Base-by-base conservation (phyloP, 768 basidiomycete species). In the Mycena leptocephala region DNA sequence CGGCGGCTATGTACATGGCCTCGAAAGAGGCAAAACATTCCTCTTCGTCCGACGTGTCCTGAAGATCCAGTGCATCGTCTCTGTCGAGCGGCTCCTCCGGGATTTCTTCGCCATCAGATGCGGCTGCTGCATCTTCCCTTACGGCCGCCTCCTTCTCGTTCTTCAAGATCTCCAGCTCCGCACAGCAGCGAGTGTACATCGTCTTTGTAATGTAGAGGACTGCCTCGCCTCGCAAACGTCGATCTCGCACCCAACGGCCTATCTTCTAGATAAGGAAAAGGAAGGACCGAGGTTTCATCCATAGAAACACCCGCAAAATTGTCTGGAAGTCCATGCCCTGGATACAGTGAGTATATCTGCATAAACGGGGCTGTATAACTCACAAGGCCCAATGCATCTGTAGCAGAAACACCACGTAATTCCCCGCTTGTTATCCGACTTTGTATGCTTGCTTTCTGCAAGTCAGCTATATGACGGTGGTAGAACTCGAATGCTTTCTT, bases 351-450 rank as follows among this genome's bases (percentile, higher is more conserved):
- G 28, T 28, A 7, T 48, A 18, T 5, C 2, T 1, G 33, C 35
- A 16, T 0, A 24, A 5, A 61, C 28, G 0, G 13, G 22, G 8
- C 0, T 6, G 22, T 0, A 33, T 2, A 1, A 75, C 78, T 66
- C 30, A 79, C 78, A 22, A 79, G 53, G n/a, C 78, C 78, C 5
- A 79, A 41, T 1, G 73, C 78, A 70, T 77, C 76, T 13, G 78
- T 79, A 6, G 76, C 73, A 11, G 76, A 37, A 7, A 72, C 66
- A 2, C 53, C 69, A 1, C 78, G 58, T 51, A 79, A 30, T 37
- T 51, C 28, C 1, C 76, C 78, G 55, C 33, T 46, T 2, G 20
- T 13, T 9, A 79, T 39, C 5, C 73, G 37, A 0, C 9, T n/a
- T 22, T 79, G 51, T 5, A 79, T 72, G n/a, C 6, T n/a, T 2